phyloP scores from a whole-genome alignment of 306 rosid species.

The Erythrophleum fordii region DNA sequence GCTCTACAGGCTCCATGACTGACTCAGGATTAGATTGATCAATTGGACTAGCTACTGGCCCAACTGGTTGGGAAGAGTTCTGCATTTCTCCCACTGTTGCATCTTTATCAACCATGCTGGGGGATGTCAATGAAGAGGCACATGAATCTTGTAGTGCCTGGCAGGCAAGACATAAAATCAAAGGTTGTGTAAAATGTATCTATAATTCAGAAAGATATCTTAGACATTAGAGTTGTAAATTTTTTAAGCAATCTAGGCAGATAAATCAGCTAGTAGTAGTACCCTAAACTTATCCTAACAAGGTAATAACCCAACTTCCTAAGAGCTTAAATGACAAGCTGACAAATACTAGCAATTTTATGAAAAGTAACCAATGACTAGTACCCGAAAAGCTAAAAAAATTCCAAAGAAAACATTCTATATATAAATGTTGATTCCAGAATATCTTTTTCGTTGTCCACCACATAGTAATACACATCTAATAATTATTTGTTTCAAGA shows the following conservation, averaged over 20 bases:
- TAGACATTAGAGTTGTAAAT: not conserved
- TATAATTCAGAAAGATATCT: not conserved
- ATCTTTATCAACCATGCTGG: slow-evolving; percentile 34
- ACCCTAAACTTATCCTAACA: not conserved
- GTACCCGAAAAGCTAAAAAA: not conserved
- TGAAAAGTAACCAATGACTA: not conserved
- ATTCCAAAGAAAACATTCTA: not conserved
- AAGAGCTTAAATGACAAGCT: not conserved
- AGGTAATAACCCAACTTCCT: slow-evolving; percentile 1
- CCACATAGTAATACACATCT: not conserved
- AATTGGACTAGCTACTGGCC: slow-evolving; percentile 5
- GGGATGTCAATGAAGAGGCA: slow-evolving; percentile 22
- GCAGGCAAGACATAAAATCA: not conserved
- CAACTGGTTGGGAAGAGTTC: not conserved
- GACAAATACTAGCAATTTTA: not conserved
- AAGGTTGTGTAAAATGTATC: not conserved
- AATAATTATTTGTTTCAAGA: not conserved
- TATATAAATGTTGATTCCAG: not conserved
- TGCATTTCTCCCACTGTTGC: slow-evolving; percentile 19
- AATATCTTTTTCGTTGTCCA: not conserved
- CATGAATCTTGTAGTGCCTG: slow-evolving; percentile 43
- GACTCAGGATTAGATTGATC: not conserved
- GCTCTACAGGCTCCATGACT: slow-evolving; percentile 37
- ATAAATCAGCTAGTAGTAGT: not conserved
- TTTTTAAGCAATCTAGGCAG: not conserved